These are phyloP conservation scores for Fragaria iinumae DNA, from an alignment of 306 rosid species.

Conservation along the genomic window DNA sequence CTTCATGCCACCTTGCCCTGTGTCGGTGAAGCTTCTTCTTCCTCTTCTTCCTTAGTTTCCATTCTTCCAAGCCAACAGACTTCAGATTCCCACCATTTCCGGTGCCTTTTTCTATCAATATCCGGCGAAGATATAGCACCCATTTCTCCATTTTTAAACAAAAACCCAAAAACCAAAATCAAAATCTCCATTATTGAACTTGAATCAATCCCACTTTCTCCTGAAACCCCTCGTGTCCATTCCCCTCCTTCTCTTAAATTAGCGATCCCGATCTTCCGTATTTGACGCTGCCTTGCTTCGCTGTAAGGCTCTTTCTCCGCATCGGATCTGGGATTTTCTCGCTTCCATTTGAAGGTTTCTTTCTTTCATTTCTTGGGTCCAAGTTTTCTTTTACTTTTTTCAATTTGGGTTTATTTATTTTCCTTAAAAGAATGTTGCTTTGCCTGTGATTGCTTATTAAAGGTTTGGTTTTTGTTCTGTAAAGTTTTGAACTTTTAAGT, in stretches of 20 bases:
- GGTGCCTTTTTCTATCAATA: constrained; percentile 3
- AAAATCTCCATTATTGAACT: background rate
- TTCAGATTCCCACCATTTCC: constrained; percentile 18
- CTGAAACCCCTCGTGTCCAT: constrained; percentile 36
- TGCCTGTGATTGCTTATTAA: constrained; percentile 17
- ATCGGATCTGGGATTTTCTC: constrained; percentile 73
- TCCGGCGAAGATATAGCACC: constrained; percentile 14
- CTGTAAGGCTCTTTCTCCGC: constrained; percentile 26
- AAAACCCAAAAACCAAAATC: background rate
- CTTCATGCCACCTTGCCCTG: background rate
- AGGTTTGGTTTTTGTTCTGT: constrained; percentile 6
- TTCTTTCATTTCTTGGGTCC: constrained; percentile 11
- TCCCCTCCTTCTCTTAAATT: constrained; percentile 10
- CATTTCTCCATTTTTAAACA: background rate
- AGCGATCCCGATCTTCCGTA: constrained; percentile 18
- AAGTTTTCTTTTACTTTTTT: background rate
- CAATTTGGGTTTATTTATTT: constrained; percentile 13
- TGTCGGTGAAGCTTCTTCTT: constrained; percentile 27
- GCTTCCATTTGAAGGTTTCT: constrained; percentile 42
- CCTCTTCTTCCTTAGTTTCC: background rate
- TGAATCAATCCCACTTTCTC: constrained; percentile 32
- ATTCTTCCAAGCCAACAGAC: background rate
- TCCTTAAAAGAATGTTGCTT: constrained; percentile 9
- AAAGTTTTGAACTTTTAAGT: background rate
- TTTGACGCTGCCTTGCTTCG: constrained; percentile 30